Evolutionary conservation across 257 asterid genomes (phyloP), one percentile per base, ranked within the genome.

Genomic region (Oldenlandia corymbosa): DNA sequence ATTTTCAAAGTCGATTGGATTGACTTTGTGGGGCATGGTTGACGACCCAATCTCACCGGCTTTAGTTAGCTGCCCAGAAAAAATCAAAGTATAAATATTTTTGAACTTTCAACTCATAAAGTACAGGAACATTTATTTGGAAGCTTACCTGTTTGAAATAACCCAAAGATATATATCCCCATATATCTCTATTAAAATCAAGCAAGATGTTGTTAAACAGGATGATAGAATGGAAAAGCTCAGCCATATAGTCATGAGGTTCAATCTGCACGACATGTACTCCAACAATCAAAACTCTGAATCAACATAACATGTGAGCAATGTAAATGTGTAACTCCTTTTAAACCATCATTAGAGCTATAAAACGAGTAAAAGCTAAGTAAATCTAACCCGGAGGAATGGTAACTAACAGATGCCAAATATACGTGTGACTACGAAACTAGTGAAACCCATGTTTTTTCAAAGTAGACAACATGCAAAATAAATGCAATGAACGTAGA

Each of bases 11-110:
- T 90, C 96, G 30, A 85, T 90, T 32, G 97, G 96, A 72, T 90
- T 90, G 39, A 90, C 96, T 79, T 90, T 85, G 83, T 90, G 96
- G 47, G 96, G 97, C 97, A 90, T 90, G 16, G 97, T 90, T 2
- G 96, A 90, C 45, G 96, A 88, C 52, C 96, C 97, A 60, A 90
- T 78, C 82, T 88, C 96, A 47, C 95, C 96, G 63, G 88, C 91
- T 81, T 84, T 90, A 43, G 95, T 90, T 73, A 65, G 85, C 97
- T 90, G 88, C 54, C 56, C n/a, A n/a, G n/a, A n/a, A 77, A 55
- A 23, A 26, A 50, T 18, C 43, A n/a, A 58, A 31, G 56, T 37
- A 61, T 46, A 31, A 31, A 49, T 17, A 45, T 32, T 30, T 13
- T 34, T 13, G 18, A 16, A 31, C 39, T 27, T 30, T 30, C 30